A percentile compares a stretch with the other conserved stretches of the same genome.
These are phyloP conservation scores for Tricholoma saponaceum DNA, from an alignment of 768 basidiomycete species.

Conservation along the genomic window DNA sequence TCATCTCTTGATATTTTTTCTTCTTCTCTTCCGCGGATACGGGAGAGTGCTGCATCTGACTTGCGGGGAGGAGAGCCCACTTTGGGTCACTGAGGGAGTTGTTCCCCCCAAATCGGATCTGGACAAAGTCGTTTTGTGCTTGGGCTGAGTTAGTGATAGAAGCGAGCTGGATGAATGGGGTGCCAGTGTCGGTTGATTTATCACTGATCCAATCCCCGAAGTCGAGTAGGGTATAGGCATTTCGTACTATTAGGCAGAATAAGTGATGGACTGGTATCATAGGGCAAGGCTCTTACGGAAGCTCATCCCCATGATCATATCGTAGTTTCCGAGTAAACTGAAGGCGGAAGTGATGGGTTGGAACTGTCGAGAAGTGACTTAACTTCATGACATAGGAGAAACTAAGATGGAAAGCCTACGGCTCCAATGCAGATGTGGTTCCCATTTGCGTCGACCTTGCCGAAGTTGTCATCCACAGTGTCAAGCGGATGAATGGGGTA, in stretches of 20 bases:
- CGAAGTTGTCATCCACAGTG: constrained; percentile 55
- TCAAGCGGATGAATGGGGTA: constrained; percentile 78
- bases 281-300: constrained; percentile 47
- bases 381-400: not conserved
- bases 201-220: constrained; percentile 65
- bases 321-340: constrained; percentile 72
- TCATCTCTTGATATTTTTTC: constrained; percentile 55
- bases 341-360: constrained; percentile 83
- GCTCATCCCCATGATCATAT: constrained; percentile 80
- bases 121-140: constrained; percentile 65
- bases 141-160: constrained; percentile 48
- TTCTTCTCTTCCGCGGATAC: constrained; percentile 64
- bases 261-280: not conserved
- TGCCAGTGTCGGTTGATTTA: constrained; percentile 36
- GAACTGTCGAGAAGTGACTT: constrained; percentile 43
- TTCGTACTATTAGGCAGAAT: constrained; percentile 54
- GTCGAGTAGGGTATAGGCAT: constrained; percentile 67
- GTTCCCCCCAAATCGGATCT: constrained; percentile 53
- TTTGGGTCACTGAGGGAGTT: constrained; percentile 52
- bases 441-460: constrained; percentile 41
- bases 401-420: constrained; percentile 35
- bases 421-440: constrained; percentile 61
- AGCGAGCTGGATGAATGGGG: constrained; percentile 70
- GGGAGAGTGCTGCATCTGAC: constrained; percentile 59
- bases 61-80: constrained; percentile 57